Conservation (phyloP, 176 grass and related monocot genomes). For the Triticum monococcum region DNA sequence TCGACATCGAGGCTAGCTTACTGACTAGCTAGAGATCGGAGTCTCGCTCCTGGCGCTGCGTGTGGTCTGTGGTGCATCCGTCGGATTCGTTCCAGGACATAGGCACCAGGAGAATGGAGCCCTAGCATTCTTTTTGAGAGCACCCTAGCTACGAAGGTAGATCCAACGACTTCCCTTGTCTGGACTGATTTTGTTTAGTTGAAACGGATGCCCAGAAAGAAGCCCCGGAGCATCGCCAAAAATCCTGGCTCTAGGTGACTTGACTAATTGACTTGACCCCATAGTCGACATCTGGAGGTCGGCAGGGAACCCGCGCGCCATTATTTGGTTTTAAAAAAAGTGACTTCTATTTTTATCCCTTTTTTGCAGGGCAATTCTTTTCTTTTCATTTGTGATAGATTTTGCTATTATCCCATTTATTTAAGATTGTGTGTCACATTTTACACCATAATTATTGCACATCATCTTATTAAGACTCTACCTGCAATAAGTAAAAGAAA, state of each 20-base stretch:
- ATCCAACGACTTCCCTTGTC: not conserved
- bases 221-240: not conserved
- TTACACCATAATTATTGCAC: too few relatives aligned
- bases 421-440: too few relatives aligned
- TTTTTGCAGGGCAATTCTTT: too few relatives aligned
- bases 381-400: not conserved
- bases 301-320: too few relatives aligned
- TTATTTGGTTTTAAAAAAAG: not conserved
- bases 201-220: not conserved
- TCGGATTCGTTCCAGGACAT: too few relatives aligned
- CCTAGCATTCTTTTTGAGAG: not conserved
- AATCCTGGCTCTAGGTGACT: not conserved
- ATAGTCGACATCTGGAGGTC: not conserved
- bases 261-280: not conserved
- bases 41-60: not conserved
- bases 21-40: not conserved
- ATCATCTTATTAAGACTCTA: too few relatives aligned
- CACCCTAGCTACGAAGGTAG: not conserved
- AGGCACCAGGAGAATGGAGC: not conserved
- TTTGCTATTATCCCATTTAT: too few relatives aligned
- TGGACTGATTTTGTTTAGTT: not conserved
- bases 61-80: too few relatives aligned
- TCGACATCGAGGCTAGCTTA: not conserved
- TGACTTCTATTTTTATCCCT: not conserved
- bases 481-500: too few relatives aligned